Evolutionary conservation across 1,284 basidiomycete species (phyloP), one percentile per base, ranked within the genome.

Genomic region (Serendipita sp.): DNA sequence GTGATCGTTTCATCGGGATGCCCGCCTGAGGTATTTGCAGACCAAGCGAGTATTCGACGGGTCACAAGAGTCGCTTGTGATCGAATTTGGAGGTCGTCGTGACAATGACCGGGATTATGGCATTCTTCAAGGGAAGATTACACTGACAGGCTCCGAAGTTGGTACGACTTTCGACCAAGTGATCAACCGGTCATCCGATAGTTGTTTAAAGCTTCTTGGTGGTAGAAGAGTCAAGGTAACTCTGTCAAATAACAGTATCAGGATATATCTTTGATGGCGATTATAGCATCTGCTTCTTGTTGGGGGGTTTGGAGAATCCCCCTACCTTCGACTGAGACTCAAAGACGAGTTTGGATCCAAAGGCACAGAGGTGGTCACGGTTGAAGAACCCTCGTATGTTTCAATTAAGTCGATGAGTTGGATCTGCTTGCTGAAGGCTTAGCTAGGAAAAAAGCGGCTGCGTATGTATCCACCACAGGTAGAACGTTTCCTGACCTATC

Each of bases 251-350:
- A 1, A 22, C 22, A 22, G 60, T 41, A 17, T 61, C 38, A 13
- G 4, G 29, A 2, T 32, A 35, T 0, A 22, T 35, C 43, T 26
- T 13, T 49, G 15, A n/a, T 50, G 8, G 26, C 1, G 10, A 10
- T 34, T 35, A 3, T 29, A 62, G 61, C 22, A 45, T 2, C 34
- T 49, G 26, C 44, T 62, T 8, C 47, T 62, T n/a, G 61, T 62
- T 4, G 61, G 61, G 12, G 61, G 61, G 13, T 62, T 62, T 53
- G 61, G 44, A 13, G 61, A 62, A 34, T 62, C 61, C 17, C 61
- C 8, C 10, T 62, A 47, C 34, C 32, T 62, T 2, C 61, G 41
- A 17, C 10, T 12, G 6, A 8, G n/a, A 15, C 44, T 62, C 2
- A 34, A 38, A 29, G 29, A 61, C 4, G 8, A 29, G n/a, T n/a